Evolutionary conservation across 2,329 filamentous ascomycete genomes (phyloP), one percentile per base, ranked within the genome.

Genomic region (Hymenoscyphus scutula): DNA sequence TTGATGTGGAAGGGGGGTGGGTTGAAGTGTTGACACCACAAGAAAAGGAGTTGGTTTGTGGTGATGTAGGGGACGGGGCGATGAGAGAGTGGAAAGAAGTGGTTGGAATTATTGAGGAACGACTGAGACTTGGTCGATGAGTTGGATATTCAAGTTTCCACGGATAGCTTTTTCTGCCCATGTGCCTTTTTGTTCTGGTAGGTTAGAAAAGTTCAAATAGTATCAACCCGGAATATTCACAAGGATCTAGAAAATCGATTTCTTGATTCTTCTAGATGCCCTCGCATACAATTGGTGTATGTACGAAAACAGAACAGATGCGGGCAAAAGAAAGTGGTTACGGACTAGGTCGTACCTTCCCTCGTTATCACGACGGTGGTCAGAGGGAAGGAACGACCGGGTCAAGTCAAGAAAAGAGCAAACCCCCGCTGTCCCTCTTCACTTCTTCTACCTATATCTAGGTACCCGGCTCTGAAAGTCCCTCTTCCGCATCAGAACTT

Each of bases 41-140:
- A 69, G 83, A 89, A 70, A 97, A 96, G 79, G 80, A 81, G 13
- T 78, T 97, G 61, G 93, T 92, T 0, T 97, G 93, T 76, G 92
- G 92, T 15, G 93, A 97, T 76, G 82, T 88, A 2, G 92, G 92
- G 0, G 82, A 84, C 48, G 92, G 92, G 3, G 92, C 86, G 1
- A 97, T 97, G 93, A 85, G 83, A 73, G 85, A 91, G 59, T 96
- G 91, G 90, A 83, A 79, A 62, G 82, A 88, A 62, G 89, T 97
- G 74, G 90, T 95, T 10, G 73, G 74, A 10, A 78, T 84, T 1
- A 83, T 93, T 58, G 84, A 90, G 73, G 73, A 81, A 60, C 76
- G 76, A 8, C 65, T 80, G 56, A 59, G 61, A 17, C 41, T 54
- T 25, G 19, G 19, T 19, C 45, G 19, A 19, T 51, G 23, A 23